Evolutionary conservation across 1,284 basidiomycete species (phyloP), one percentile per base, ranked within the genome.

Genomic region (Malassezia arunalokei): DNA sequence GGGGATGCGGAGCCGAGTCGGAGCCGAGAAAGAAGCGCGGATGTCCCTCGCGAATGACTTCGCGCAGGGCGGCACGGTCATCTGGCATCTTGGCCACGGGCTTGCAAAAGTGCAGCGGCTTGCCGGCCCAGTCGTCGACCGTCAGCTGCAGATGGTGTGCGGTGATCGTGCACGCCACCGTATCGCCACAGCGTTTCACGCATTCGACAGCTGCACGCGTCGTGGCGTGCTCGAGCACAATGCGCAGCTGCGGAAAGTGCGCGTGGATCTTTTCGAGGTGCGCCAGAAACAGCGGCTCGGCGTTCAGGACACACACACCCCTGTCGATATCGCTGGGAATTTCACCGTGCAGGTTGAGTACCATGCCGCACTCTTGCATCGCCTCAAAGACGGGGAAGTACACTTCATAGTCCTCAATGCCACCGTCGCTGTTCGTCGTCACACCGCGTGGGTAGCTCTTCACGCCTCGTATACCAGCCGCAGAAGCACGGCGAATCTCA

Each of bases 201-300:
- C 83, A 82, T 65, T 92, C 87, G n/a, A 99, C 83, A 0, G 94
- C 91, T 33, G 87, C 88, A 35, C 86, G 81, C 1, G 91, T 96
- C 0, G 94, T 99, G n/a, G 94, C 94, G 70, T 99, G 94, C 75
- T 99, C 94, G 37, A 99, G 82, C 4, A 99, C 92, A 66, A 99
- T 98, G 51, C 89, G 84, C 49, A 99, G 81, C 38, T 78, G 79
- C n/a, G 94, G 94, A 75, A 98, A 99, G 27, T 80, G 79, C 48
- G 77, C 74, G 65, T 96, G 89, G 41, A 98, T 79, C 65, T 83
- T 82, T 66, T 79, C 79, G 12, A 99, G 79, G 75, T 98, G 91
- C 3, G 85, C 83, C 30, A 98, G 79, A 76, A 99, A 99, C 40
- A 78, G 80, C 39, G 83, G 80, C 72, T 99, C 94, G 12, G 94